Evolutionary conservation across 2,329 filamentous ascomycete species (phyloP).

Genomic region (Cylindrodendrum hubeiense): DNA sequence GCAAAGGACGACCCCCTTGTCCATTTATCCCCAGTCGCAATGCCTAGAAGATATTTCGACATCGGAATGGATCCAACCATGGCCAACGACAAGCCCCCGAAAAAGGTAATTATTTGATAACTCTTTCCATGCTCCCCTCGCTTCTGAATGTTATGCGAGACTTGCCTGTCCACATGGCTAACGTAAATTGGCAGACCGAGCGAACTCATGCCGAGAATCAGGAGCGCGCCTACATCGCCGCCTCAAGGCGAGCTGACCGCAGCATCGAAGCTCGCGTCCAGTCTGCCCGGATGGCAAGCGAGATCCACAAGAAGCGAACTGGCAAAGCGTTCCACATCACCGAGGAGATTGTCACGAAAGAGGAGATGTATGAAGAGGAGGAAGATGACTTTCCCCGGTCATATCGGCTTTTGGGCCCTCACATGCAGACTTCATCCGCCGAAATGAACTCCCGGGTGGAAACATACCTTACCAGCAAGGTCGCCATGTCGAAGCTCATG

Average conservation of each 20-base stretch:
- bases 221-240: slow-evolving; percentile 91
- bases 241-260: slow-evolving; percentile 87
- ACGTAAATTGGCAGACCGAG: slow-evolving; percentile 67
- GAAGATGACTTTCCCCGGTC: slow-evolving; percentile 82
- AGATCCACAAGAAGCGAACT: slow-evolving; percentile 89
- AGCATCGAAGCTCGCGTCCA: slow-evolving; percentile 89
- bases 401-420: slow-evolving; percentile 72
- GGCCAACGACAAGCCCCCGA: slow-evolving; percentile 46
- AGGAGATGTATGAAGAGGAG: slow-evolving; percentile 97
- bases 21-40: slow-evolving; percentile 27
- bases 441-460: slow-evolving; percentile 73
- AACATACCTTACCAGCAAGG: slow-evolving; percentile 56
- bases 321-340: slow-evolving; percentile 86
- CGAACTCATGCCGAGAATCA: slow-evolving; percentile 85
- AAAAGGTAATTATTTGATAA: slow-evolving; percentile 41
- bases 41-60: slow-evolving; percentile 56
- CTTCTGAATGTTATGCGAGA: too few relatives aligned
- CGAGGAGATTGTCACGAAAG: slow-evolving; percentile 86
- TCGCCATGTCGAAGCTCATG: slow-evolving; percentile 58
- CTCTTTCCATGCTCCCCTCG: too few relatives aligned
- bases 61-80: slow-evolving; percentile 42
- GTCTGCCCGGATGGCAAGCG: slow-evolving; percentile 88
- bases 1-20: not conserved
- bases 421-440: slow-evolving; percentile 70
- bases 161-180: not conserved